Base-by-base conservation (phyloP, 2,329 filamentous ascomycete species). In the Pseudopithomyces chartarum region DNA sequence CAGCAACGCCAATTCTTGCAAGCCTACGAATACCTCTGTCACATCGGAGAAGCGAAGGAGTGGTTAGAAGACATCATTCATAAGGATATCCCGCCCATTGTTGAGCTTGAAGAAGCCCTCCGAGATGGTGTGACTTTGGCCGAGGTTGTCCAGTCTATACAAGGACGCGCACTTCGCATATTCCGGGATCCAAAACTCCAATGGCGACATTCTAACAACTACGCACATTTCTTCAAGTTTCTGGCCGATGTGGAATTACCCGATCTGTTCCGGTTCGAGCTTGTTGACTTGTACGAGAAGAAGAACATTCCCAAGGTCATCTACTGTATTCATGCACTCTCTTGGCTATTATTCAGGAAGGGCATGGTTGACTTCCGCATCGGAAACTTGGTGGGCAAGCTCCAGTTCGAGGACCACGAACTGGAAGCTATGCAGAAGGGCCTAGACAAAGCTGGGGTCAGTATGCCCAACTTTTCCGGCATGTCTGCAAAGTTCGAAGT, bases 291-390 rank as follows among this genome's bases (percentile, higher is more conserved):
- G 12, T 99, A 99, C 80, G 96, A 99, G 78, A 99, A 98, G 82
- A 99, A 99, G 79, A 99, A 99, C 69, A 96, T 98, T 1, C 95
- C 95, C 3, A 99, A 98, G 76, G 96, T 98, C 73, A 99, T 99
- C 60, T 96, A 99, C 79, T 99, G 95, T 73, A 95, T 99, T 51
- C 95, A 99, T 70, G 95, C 95, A 0, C 81, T 99, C 17, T 98
- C 94, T 73, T 99, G 94, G 92, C 83, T 99, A n/a, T 82, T 99
- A 11, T 97, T 91, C 76, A 89, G 95, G 47, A 95, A 97, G 74
- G 94, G 95, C 1, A 92, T 98, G 60, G 90, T 98, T 38, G 90
- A 93, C 70, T 98, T 99, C 76, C 88, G 93, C 8, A 99, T 99
- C 69, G 95, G 94, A 15, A 99, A 99, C 69, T 82, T 99, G 42